A percentile compares a stretch with the other conserved stretches of the same genome.
Evolutionary conservation across 306 rosid species (phyloP).

Genomic region (Vigna reflexopilosa): DNA sequence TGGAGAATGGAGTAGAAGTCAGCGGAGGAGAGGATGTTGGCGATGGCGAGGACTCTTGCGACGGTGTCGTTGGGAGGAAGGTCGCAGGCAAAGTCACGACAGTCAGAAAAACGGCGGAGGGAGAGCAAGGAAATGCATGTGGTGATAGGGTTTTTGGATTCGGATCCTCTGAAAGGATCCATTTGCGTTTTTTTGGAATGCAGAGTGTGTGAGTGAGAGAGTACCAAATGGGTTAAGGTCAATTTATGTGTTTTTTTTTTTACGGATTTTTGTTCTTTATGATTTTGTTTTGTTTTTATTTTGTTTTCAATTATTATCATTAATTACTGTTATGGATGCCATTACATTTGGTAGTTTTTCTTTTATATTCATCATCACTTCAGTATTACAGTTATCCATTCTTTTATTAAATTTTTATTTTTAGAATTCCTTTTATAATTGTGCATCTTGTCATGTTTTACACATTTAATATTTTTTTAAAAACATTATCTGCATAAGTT

Average conservation of each 20-base stretch:
- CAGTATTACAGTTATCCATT: no score
- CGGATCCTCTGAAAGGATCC: slow-evolving; percentile 33
- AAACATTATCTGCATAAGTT: no score
- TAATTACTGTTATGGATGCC: neutral
- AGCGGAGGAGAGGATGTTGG: slow-evolving; percentile 57
- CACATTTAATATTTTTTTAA: no score
- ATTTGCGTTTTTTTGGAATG: slow-evolving; percentile 31
- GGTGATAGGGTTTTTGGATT: slow-evolving; percentile 37
- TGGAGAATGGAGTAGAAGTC: slow-evolving; percentile 57
- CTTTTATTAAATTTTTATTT: no score
- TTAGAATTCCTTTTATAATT: no score
- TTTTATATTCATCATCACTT: no score
- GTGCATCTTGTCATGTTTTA: no score
- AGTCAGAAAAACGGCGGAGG: slow-evolving; percentile 52
- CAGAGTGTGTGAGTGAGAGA: neutral
- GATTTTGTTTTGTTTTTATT: neutral
- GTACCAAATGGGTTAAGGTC: neutral
- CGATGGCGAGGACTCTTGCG: slow-evolving; percentile 55
- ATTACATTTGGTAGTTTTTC: no score
- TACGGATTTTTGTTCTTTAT: neutral
- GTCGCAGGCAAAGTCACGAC: slow-evolving; percentile 53
- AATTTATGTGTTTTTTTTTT: no score
- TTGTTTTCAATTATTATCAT: neutral
- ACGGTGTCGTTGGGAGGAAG: slow-evolving; percentile 43
- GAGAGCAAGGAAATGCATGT: slow-evolving; percentile 50